Evolutionary conservation across 768 basidiomycete species (phyloP), one percentile per base, ranked within the genome.

Genomic region (Collybiopsis luxurians): DNA sequence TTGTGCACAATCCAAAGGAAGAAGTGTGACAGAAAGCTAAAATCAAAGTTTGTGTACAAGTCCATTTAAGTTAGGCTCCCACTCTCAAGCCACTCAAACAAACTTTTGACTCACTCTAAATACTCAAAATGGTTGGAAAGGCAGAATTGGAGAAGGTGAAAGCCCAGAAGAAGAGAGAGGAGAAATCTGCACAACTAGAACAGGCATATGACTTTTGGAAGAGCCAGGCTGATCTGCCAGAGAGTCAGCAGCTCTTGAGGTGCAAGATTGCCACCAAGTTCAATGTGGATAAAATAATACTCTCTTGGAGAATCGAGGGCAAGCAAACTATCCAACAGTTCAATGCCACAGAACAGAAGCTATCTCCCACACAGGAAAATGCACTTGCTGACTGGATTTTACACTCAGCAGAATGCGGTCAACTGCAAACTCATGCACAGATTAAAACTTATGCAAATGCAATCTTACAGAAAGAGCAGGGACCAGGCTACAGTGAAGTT

Each of bases 351-450:
- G 17, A 30, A 56, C 63, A 67, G 55, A 67, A 66, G 53, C 59
- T 73, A 1, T 65, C 64, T n/a, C 23, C 48, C 5, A 42, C 59
- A 2, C 63, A 72, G 48, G 73, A 74, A 61, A 57, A 44, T 11
- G 61, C 66, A 2, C 60, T 76, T 11, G 65, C 70, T 1, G 60
- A 73, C 24, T 68, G 66, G 48, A 64, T 73, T 24, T 11, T 65
- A 1, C 30, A 61, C 38, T 69, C 66, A 6, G 61, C 70, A 3
- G 67, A 73, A 30, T 62, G 62, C 17, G 69, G 66, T 13, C 61
- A 71, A n/a, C 66, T 67, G 13, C 40, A 63, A 53, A 61, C 55
- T 3, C 61, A 49, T 15, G 19, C 21, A 19, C 42, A 63, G 6
- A 64, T 75, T 51, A 42, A 28, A 2, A 27, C 34, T 12, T 44